phyloP scores from a whole-genome alignment of 2,329 filamentous ascomycete species.

The Parascedosporium putredinis region DNA sequence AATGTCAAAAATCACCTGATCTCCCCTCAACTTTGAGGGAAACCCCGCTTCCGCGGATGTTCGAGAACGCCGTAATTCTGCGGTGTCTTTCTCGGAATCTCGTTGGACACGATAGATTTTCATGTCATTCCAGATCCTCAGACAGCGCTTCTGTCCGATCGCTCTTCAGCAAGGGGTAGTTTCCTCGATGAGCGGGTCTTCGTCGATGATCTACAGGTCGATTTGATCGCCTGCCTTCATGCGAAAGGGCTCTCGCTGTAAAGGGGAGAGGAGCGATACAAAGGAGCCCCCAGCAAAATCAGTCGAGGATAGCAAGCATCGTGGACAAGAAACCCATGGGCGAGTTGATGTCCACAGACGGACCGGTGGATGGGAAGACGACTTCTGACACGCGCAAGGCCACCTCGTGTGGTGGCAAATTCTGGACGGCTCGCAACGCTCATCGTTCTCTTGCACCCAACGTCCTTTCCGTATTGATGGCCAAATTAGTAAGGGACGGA shows the following conservation, averaged over 20 bases:
- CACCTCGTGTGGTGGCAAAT: no score
- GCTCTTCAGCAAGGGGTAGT: neutral
- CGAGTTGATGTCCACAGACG: no score
- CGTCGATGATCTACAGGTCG: neutral
- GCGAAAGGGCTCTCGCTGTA: neutral
- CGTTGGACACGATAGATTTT: neutral
- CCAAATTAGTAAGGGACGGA: no score
- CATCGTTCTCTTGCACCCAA: no score
- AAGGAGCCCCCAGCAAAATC: no score
- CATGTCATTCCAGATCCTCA: neutral
- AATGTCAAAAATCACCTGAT: neutral
- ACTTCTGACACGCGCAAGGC: no score
- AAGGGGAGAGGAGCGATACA: no score
- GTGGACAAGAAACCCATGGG: no score
- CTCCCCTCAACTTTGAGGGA: neutral
- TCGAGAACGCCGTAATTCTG: neutral
- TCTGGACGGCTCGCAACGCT: no score
- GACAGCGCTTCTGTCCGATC: neutral
- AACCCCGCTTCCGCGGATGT: neutral
- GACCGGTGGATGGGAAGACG: no score
- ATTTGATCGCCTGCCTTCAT: conserved; percentile 5
- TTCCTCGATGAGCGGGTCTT: neutral
- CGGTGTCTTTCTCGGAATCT: neutral
- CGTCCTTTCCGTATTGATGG: no score
- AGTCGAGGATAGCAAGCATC: no score